phyloP scores from a whole-genome alignment of 176 grass and related monocot genomes.

The Rhynchospora breviuscula region DNA sequence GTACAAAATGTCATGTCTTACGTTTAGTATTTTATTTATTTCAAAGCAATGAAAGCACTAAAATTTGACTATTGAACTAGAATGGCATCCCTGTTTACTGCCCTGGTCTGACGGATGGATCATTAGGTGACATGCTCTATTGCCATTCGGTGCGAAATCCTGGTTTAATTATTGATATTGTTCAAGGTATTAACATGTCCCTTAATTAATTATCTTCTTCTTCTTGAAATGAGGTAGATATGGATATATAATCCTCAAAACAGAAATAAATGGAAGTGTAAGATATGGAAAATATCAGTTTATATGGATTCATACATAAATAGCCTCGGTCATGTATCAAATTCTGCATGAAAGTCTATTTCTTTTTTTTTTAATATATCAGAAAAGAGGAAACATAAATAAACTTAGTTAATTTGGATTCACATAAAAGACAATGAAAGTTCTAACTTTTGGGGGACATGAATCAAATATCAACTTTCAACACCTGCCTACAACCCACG shows the following conservation, averaged over 20 bases:
- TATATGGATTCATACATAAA: neutral
- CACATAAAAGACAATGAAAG: neutral
- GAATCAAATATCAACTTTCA: neutral
- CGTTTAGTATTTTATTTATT: neutral
- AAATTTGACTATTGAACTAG: slow-evolving; percentile 41
- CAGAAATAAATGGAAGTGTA: neutral
- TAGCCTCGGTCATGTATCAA: neutral
- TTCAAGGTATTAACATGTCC: slow-evolving; percentile 50
- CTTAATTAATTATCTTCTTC: neutral
- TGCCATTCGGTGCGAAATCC: slow-evolving; percentile 81
- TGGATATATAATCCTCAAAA: neutral
- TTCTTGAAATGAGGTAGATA: neutral
- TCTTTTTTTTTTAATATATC: neutral
- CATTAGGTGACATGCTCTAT: slow-evolving; percentile 91
- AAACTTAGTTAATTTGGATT: neutral
- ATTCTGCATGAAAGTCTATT: neutral
- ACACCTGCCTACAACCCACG: neutral
- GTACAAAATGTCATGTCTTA: neutral
- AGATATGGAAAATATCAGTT: neutral
- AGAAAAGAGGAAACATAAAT: neutral
- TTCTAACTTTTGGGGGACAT: neutral
- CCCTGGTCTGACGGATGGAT: slow-evolving; percentile 89
- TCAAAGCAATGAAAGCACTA: slow-evolving; percentile 10
- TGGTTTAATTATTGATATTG: slow-evolving; percentile 93
- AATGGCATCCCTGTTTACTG: slow-evolving; percentile 84